These are phyloP conservation scores for Silene vulgaris DNA, from an alignment of 179 eudicot species.

Conservation along the genomic window DNA sequence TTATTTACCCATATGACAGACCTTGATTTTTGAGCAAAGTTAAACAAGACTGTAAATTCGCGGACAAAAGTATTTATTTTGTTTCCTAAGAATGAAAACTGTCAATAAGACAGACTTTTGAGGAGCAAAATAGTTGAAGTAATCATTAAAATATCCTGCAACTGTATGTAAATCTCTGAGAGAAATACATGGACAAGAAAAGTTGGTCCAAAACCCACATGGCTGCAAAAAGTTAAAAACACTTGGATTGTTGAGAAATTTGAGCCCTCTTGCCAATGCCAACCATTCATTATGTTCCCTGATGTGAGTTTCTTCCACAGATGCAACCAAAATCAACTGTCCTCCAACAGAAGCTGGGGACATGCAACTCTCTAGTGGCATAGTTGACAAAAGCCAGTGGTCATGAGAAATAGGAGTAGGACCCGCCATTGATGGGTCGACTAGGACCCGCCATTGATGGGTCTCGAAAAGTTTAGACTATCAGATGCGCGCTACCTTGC, in stretches of 20 bases:
- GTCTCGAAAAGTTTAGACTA: background rate
- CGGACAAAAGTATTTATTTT: background rate
- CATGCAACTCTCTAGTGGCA: slow-evolving; percentile 2
- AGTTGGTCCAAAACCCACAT: slow-evolving; percentile 15
- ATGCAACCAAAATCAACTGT: slow-evolving; percentile 13
- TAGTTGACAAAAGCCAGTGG: slow-evolving; percentile 12
- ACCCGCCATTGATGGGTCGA: slow-evolving; percentile 10
- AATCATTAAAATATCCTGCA: background rate
- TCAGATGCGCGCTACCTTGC: background rate
- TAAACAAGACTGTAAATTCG: background rate
- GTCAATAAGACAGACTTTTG: background rate
- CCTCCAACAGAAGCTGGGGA: slow-evolving; percentile 16
- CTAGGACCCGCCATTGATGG: slow-evolving; percentile 12
- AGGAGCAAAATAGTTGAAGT: background rate
- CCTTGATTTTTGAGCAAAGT: background rate
- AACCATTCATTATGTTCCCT: background rate
- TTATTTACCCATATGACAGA: background rate
- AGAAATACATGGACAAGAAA: slow-evolving; percentile 6
- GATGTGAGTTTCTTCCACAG: slow-evolving; percentile 12
- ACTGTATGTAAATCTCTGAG: background rate
- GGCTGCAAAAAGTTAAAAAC: slow-evolving; percentile 9
- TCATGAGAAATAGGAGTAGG: background rate
- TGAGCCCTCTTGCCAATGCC: background rate
- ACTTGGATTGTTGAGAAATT: background rate
- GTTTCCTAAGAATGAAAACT: background rate